Base-by-base conservation (phyloP, 805 yeast species). In the Ogataea pini region DNA sequence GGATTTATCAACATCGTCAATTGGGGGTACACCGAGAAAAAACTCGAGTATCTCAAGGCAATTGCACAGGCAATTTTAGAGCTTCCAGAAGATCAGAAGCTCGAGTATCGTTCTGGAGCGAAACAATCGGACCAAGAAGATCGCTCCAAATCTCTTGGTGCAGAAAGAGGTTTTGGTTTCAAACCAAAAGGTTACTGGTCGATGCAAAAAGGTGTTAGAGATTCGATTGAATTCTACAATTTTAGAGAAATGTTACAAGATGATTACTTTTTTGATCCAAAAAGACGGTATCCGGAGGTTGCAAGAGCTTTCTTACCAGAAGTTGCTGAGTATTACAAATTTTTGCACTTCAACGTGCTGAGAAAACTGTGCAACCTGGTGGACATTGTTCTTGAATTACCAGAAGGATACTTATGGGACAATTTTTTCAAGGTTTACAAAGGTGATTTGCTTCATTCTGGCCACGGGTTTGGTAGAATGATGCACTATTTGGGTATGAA, bases 171-270 rank as follows among this genome's bases (percentile, higher is more conserved):
- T 3, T 60, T 61, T 29, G 80, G 79, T 0, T 76, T 61, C 61
- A 76, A 76, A 54, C 79, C 80, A 3, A 65, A 63, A 39, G 75
- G 75, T 24, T 74, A 74, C 51, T 76, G 80, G 80, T 61, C 67
- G 1, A 70, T 73, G 63, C 67, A 70, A 18, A 66, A 72, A 47
- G 72, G 73, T 0, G 70, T 69, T 8, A 58, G 71, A 13, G 80
- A 76, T 51, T 64, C 70, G 27, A 72, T 76, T 46, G 74, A 64
- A 39, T 72, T 71, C 50, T 75, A 67, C 59, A 76, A 76, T 50
- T 63, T 74, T 48, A 58, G 71, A 36, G 69, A 74, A 46, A 63
- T 72, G 47, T 64, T 65, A 5, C 75, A 72, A 22, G 58, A 59
- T 24, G 66, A 64, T 14, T 65, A 66, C 28, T 62, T 66, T 14